phyloP scores from a whole-genome alignment of 1,139 yeast species.

The Candida frijolesensis region DNA sequence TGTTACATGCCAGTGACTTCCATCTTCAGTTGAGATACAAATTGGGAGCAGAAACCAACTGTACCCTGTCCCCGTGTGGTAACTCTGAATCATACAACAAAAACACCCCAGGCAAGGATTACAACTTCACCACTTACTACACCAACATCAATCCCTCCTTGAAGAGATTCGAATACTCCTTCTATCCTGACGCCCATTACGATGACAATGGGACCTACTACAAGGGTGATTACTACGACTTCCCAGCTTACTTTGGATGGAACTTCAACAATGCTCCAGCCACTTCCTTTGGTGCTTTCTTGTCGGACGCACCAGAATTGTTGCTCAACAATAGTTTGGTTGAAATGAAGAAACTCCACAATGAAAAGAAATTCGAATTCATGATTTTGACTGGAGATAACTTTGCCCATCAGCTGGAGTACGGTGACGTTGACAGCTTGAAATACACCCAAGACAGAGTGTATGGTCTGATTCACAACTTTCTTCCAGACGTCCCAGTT shows the following conservation, averaged over 20 bases:
- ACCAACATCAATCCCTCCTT: conserved; percentile 21
- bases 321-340: conserved; percentile 58
- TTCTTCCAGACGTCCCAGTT: background rate
- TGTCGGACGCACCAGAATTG: conserved; percentile 66
- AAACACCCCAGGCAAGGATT: conserved; percentile 27
- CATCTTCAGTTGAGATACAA: conserved; percentile 61
- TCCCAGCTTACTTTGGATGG: conserved; percentile 40
- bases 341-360: conserved; percentile 39
- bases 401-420: conserved; percentile 49
- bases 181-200: conserved; percentile 27
- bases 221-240: conserved; percentile 43
- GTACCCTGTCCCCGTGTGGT: conserved; percentile 55
- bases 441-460: too few species aligned
- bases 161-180: conserved; percentile 27
- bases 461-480: too few species aligned
- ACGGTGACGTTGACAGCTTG: background rate
- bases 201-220: conserved; percentile 35
- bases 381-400: conserved; percentile 71
- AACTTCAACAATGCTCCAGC: conserved; percentile 53
- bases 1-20: conserved; percentile 65
- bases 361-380: conserved; percentile 50
- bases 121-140: conserved; percentile 36
- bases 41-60: conserved; percentile 63
- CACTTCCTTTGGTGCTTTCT: conserved; percentile 59
- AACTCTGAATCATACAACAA: conserved; percentile 38